Evolutionary conservation across 1,284 basidiomycete species (phyloP).

Genomic region (Puccinia hordei): DNA sequence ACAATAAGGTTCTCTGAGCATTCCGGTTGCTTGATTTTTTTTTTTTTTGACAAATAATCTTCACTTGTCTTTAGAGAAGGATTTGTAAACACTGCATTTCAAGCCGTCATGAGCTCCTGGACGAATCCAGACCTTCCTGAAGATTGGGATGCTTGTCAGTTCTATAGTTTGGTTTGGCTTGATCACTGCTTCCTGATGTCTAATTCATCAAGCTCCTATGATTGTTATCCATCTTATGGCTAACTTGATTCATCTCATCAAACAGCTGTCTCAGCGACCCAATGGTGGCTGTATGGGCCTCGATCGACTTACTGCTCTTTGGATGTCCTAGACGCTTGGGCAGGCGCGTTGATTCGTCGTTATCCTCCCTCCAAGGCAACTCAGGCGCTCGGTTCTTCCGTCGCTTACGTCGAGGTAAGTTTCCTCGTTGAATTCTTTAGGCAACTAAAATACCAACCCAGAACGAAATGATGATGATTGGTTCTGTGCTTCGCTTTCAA

Average conservation of each 20-base stretch:
- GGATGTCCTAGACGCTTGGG: conserved; percentile 41
- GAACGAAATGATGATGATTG: background rate
- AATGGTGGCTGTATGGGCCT: conserved; percentile 49
- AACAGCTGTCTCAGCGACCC: conserved; percentile 44
- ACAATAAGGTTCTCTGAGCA: background rate
- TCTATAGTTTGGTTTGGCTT: background rate
- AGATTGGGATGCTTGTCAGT: conserved; percentile 49
- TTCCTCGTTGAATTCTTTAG: background rate
- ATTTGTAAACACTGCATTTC: conserved; percentile 42
- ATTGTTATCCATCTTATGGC: background rate
- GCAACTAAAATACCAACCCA: background rate
- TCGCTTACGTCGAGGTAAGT: conserved; percentile 33
- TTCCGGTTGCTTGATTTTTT: background rate
- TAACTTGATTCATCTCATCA: conserved; percentile 1
- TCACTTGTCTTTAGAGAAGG: conserved; percentile 25
- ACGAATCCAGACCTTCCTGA: conserved; percentile 40
- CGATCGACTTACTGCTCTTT: conserved; percentile 3
- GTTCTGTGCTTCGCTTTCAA: background rate
- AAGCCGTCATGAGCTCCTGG: conserved; percentile 27
- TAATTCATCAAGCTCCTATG: background rate
- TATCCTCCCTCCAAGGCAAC: conserved; percentile 48
- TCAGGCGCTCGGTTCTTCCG: conserved; percentile 10
- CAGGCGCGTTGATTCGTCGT: conserved; percentile 40
- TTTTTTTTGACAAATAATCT: background rate
- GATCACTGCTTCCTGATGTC: background rate